Percentiles rank a stretch among this genome's conserved stretches.
Evolutionary conservation across 2,329 filamentous ascomycete genomes (phyloP).

Genomic region (Emericellopsis atlantica): DNA sequence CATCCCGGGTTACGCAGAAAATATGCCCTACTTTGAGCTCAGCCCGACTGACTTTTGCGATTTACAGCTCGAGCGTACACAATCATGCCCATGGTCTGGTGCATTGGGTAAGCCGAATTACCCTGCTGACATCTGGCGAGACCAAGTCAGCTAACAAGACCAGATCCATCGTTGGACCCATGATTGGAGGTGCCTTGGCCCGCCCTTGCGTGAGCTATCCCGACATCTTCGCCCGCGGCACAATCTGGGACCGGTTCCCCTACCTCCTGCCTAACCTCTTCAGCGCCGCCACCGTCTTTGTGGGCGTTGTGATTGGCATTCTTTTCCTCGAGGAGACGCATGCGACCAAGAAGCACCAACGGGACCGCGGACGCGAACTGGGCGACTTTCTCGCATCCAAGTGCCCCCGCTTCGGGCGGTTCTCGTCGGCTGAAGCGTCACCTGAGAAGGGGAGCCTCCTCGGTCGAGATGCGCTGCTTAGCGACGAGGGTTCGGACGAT

Average conservation of each 20-base stretch:
- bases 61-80: slow-evolving; percentile 73
- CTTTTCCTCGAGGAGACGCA: slow-evolving; percentile 94
- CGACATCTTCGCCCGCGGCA: slow-evolving; percentile 53
- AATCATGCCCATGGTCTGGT: slow-evolving; percentile 98
- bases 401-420: slow-evolving; percentile 17
- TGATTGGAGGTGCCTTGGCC: slow-evolving; percentile 81
- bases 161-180: slow-evolving; percentile 82
- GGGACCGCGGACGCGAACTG: slow-evolving; percentile 64
- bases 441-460: slow-evolving; percentile 52
- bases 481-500: slow-evolving; percentile 17
- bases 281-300: slow-evolving; percentile 63
- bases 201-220: slow-evolving; percentile 79
- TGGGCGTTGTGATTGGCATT: slow-evolving; percentile 66
- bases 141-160: slow-evolving; percentile 12
- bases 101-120: slow-evolving; percentile 71
- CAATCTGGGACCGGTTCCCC: slow-evolving; percentile 75
- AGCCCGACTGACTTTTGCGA: background rate
- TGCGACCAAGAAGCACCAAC: slow-evolving; percentile 61
- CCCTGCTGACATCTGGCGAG: too few relatives aligned
- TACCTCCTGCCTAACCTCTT: slow-evolving; percentile 91
- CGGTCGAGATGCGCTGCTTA: slow-evolving; percentile 30
- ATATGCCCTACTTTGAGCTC: background rate
- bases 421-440: slow-evolving; percentile 22
- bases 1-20: slow-evolving; percentile 6
- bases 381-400: slow-evolving; percentile 56